Percentiles rank a stretch among this genome's conserved stretches.
Evolutionary conservation across 768 basidiomycete genomes (phyloP).

Genomic region (Solioccasus polychromus): DNA sequence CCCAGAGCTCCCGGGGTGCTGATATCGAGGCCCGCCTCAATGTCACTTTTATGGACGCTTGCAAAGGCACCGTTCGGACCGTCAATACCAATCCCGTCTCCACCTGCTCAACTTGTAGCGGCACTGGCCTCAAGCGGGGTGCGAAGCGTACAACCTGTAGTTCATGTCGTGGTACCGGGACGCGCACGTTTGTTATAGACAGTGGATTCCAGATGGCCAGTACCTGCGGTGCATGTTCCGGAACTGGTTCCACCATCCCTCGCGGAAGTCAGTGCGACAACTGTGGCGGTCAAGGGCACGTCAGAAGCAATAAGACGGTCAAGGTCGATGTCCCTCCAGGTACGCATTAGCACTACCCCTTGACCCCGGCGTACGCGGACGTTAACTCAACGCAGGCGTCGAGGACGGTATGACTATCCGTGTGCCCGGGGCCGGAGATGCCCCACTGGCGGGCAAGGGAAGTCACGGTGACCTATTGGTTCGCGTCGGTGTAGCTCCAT

Average conservation of each 20-base stretch:
- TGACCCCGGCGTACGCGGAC: not conserved
- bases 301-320: slow-evolving; percentile 73
- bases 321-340: slow-evolving; percentile 86
- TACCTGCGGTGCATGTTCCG: slow-evolving; percentile 81
- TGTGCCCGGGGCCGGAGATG: slow-evolving; percentile 79
- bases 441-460: slow-evolving; percentile 76
- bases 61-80: slow-evolving; percentile 78
- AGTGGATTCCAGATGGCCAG: slow-evolving; percentile 97
- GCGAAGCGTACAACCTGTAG: slow-evolving; percentile 77
- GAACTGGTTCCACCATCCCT: slow-evolving; percentile 78
- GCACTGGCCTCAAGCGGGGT: slow-evolving; percentile 83
- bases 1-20: slow-evolving; percentile 55
- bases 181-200: slow-evolving; percentile 84
- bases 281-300: slow-evolving; percentile 87
- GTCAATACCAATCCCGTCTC: slow-evolving; percentile 78
- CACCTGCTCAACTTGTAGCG: slow-evolving; percentile 81
- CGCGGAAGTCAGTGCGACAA: slow-evolving; percentile 71
- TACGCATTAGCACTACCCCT: slow-evolving; percentile 35
- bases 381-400: slow-evolving; percentile 53
- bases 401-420: slow-evolving; percentile 94
- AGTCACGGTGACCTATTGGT: slow-evolving; percentile 82
- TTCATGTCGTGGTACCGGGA: slow-evolving; percentile 83
- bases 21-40: slow-evolving; percentile 78
- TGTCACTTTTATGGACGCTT: slow-evolving; percentile 91
- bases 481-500: slow-evolving; percentile 78